Evolutionary conservation across 1,284 basidiomycete species (phyloP).

Genomic region (Austroboletus sp.): DNA sequence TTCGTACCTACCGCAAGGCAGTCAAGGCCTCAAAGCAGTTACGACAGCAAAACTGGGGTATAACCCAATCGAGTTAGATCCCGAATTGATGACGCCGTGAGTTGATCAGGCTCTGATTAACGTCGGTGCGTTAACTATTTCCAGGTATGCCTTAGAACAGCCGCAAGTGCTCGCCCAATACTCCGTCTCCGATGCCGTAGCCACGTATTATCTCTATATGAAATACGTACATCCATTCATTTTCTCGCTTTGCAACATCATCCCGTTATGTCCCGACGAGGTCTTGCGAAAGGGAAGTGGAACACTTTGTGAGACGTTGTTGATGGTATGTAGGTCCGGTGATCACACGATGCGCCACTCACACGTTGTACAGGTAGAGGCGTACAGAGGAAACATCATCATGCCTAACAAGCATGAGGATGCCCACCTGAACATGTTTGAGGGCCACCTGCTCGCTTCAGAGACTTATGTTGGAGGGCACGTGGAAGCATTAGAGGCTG

Average conservation of each 20-base stretch:
- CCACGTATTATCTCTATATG: constrained; percentile 99
- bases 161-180: constrained; percentile 94
- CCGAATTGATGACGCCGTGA: constrained; percentile 97
- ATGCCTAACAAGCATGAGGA: constrained; percentile 99
- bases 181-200: constrained; percentile 98
- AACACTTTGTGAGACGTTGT: constrained; percentile 92
- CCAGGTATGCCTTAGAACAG: constrained; percentile 91
- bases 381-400: constrained; percentile 85
- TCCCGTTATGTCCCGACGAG: constrained; percentile 94
- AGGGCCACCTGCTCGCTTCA: constrained; percentile 91
- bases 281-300: constrained; percentile 94
- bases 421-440: constrained; percentile 84
- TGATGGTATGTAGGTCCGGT: constrained; percentile 69
- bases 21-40: constrained; percentile 97
- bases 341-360: constrained; percentile 1
- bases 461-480: constrained; percentile 99
- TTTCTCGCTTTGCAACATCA: constrained; percentile 98
- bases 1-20: constrained; percentile 98
- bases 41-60: constrained; percentile 96
- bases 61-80: constrained; percentile 95
- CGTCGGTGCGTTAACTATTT: neutral
- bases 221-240: constrained; percentile 99
- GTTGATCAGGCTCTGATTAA: constrained; percentile 26
- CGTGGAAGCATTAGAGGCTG: constrained; percentile 96
- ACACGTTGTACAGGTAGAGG: constrained; percentile 73